These are phyloP conservation scores for Microdochium nivale DNA, from an alignment of 2,329 filamentous ascomycete genomes.

Conservation along the genomic window DNA sequence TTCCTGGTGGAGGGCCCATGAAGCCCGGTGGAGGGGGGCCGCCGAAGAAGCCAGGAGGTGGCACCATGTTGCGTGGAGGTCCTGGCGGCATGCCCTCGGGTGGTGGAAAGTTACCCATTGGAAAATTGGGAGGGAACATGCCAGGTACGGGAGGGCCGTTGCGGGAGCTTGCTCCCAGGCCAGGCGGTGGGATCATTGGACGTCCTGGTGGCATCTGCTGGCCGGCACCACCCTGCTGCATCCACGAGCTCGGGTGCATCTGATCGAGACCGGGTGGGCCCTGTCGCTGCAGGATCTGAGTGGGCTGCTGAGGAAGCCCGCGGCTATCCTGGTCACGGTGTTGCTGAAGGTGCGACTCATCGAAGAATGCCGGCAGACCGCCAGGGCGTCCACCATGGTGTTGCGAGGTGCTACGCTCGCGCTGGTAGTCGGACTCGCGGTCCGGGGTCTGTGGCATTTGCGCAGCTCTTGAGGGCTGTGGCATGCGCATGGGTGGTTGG, in stretches of 20 bases:
- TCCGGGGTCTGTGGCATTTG: conserved; percentile 36
- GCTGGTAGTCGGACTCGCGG: conserved; percentile 38
- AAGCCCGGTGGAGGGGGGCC: conserved; percentile 41
- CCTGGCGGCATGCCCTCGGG: conserved; percentile 40
- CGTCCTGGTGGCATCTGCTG: conserved; percentile 36
- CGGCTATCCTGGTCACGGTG: conserved; percentile 37
- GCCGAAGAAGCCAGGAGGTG: conserved; percentile 50
- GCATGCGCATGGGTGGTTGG: conserved; percentile 42
- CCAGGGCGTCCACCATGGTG: conserved; percentile 20
- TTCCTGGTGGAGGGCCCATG: conserved; percentile 40
- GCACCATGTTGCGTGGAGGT: conserved; percentile 33
- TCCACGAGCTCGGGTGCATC: conserved; percentile 44
- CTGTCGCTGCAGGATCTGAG: conserved; percentile 58
- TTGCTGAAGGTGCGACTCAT: conserved; percentile 41
- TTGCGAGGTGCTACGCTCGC: conserved; percentile 26
- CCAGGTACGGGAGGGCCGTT: conserved; percentile 46
- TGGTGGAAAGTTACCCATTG: conserved; percentile 38
- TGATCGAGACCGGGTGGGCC: conserved; percentile 52
- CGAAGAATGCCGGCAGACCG: conserved; percentile 42
- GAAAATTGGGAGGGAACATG: conserved; percentile 56
- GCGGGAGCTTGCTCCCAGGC: conserved; percentile 35
- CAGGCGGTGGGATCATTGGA: conserved; percentile 54
- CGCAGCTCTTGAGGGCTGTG: conserved; percentile 42
- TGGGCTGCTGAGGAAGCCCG: conserved; percentile 39
- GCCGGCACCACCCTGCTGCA: conserved; percentile 25